Conservation (phyloP, 1,139 yeast genomes). For the Protomyces arabidopsidicola region DNA sequence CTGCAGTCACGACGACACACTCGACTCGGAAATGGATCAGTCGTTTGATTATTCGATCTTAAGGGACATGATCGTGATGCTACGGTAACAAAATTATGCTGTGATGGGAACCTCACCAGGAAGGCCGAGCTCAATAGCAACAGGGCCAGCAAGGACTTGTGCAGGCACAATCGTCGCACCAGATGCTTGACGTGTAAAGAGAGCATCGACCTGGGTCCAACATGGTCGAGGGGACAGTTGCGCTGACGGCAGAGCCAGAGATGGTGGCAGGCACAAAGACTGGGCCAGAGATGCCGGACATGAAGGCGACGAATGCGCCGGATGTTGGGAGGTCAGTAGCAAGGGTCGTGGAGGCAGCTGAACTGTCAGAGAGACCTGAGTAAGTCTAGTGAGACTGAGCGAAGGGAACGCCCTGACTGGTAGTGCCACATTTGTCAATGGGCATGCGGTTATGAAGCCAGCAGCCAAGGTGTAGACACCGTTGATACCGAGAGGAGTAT, state of each 20-base stretch:
- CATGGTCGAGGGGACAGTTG: slow-evolving; percentile 26
- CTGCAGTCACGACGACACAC: too few relatives aligned
- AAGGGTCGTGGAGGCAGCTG: slow-evolving; percentile 26
- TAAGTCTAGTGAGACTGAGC: slow-evolving; percentile 29
- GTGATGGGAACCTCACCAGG: slow-evolving; percentile 18
- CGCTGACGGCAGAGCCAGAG: slow-evolving; percentile 19
- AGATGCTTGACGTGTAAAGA: slow-evolving; percentile 25
- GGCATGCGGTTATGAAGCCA: slow-evolving; percentile 30
- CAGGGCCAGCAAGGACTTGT: slow-evolving; percentile 31
- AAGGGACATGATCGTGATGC: too few relatives aligned
- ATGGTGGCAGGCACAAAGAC: slow-evolving; percentile 12
- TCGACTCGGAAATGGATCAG: too few relatives aligned
- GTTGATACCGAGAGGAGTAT: slow-evolving; percentile 24
- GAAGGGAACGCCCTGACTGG: slow-evolving; percentile 33
- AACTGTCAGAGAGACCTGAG: slow-evolving; percentile 36
- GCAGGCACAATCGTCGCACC: slow-evolving; percentile 24
- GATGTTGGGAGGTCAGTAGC: neutral
- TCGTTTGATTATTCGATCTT: neutral
- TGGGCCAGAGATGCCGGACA: slow-evolving; percentile 27
- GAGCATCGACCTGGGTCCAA: slow-evolving; percentile 29
- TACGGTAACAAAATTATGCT: neutral
- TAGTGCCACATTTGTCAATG: slow-evolving; percentile 29
- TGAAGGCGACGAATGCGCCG: slow-evolving; percentile 26
- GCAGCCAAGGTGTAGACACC: slow-evolving; percentile 29
- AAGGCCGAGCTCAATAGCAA: slow-evolving; percentile 28